Percentiles rank a stretch among this genome's conserved stretches.
Conservation (phyloP, 306 rosid species). For the Luffa acutangula region DNA sequence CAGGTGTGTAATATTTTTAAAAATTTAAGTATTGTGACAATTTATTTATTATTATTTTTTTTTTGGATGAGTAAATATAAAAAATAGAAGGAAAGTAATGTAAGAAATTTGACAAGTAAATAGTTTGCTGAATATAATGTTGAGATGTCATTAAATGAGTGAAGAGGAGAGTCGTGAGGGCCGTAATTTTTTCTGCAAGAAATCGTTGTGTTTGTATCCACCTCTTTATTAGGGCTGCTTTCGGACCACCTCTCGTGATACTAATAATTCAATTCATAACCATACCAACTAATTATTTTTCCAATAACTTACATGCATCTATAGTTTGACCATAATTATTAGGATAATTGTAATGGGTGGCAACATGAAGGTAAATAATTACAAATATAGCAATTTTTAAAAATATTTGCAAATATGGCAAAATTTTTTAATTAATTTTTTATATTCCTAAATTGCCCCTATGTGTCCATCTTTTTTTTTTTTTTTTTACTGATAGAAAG, state of each 20-base stretch:
- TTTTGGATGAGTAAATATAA: not conserved
- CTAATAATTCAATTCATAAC: not conserved
- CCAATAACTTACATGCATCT: not conserved
- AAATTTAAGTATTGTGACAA: not conserved
- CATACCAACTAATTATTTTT: not conserved
- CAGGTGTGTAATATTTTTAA: no score
- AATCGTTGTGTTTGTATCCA: not conserved
- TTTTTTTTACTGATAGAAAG: no score
- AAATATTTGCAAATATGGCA: no score
- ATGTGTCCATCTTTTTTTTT: no score
- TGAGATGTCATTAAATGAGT: not conserved
- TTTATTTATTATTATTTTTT: no score
- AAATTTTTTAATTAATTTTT: no score
- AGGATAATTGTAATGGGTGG: no score
- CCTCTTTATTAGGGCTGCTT: not conserved
- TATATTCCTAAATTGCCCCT: no score
- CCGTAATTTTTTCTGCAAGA: not conserved
- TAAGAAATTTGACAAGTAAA: no score
- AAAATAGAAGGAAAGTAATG: no score
- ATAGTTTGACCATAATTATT: not conserved
- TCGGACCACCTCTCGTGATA: not conserved
- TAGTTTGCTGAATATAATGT: not conserved
- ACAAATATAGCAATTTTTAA: no score
- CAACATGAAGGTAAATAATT: no score
- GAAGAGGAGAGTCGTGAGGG: not conserved